phyloP scores from a whole-genome alignment of 257 asterid genomes.

The Scutellaria galericulata region DNA sequence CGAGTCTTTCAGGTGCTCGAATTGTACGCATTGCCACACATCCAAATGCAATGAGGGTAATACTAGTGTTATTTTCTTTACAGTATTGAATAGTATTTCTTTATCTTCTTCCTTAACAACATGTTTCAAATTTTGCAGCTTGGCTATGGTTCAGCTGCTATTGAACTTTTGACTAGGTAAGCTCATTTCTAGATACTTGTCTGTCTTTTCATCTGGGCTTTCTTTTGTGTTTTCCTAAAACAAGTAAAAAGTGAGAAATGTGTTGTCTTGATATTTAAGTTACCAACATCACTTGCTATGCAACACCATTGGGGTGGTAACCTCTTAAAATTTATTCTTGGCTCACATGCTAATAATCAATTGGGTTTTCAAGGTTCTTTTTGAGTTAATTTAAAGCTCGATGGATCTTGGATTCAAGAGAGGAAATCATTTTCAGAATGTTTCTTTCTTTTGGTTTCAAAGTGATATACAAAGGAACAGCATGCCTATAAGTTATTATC shows the following conservation, averaged over 20 bases:
- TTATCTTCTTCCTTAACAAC: slow-evolving; percentile 6
- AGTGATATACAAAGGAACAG: background rate
- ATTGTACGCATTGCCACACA: slow-evolving; percentile 97
- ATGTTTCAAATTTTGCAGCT: slow-evolving; percentile 56
- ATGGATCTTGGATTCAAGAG: slow-evolving; percentile 5
- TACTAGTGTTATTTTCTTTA: slow-evolving; percentile 26
- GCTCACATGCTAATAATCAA: background rate
- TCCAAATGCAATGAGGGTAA: slow-evolving; percentile 96
- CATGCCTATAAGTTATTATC: background rate
- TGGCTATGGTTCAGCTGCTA: slow-evolving; percentile 91
- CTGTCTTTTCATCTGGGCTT: slow-evolving; percentile 25
- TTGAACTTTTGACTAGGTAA: slow-evolving; percentile 81
- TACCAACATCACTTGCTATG: background rate
- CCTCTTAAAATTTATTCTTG: background rate
- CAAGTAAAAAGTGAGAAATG: background rate
- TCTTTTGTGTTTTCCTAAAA: slow-evolving; percentile 8
- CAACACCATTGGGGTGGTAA: slow-evolving; percentile 1
- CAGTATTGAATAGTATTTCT: slow-evolving; percentile 17
- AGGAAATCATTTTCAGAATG: slow-evolving; percentile 2
- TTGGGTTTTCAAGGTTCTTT: slow-evolving; percentile 13
- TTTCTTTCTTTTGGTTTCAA: slow-evolving; percentile 12
- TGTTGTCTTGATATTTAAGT: background rate
- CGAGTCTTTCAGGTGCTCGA: slow-evolving; percentile 95
- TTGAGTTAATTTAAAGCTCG: slow-evolving; percentile 6
- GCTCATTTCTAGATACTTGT: slow-evolving; percentile 15